Conservation (phyloP, 2,329 filamentous ascomycete species). For the Trichoderma sp. region DNA sequence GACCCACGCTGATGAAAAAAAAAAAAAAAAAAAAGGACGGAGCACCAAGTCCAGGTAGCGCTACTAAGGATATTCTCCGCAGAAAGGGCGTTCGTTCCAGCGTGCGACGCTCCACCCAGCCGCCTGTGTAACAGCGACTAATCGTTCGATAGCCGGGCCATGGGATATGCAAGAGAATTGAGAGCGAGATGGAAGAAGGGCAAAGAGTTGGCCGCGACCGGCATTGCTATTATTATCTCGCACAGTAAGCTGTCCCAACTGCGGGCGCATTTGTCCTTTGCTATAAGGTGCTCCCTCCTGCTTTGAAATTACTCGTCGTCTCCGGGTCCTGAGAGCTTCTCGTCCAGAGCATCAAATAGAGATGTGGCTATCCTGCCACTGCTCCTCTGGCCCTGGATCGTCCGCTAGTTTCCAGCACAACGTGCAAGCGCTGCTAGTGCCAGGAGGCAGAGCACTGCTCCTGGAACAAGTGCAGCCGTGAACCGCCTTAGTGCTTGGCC, state of each 20-base stretch:
- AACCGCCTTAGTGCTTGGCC: constrained; percentile 21
- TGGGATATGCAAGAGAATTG: not conserved
- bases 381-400: constrained; percentile 27
- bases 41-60: constrained; percentile 16
- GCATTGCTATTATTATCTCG: not conserved
- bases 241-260: not conserved
- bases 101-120: not conserved
- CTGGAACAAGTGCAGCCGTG: constrained; percentile 9
- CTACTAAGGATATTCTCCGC: constrained; percentile 28
- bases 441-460: not conserved
- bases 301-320: too few species aligned
- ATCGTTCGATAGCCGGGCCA: constrained; percentile 22
- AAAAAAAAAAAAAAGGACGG: constrained; percentile 19
- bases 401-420: constrained; percentile 22
- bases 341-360: not conserved
- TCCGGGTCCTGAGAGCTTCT: too few species aligned
- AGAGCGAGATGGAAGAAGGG: not conserved
- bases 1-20: constrained; percentile 35
- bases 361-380: constrained; percentile 15
- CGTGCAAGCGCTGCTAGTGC: constrained; percentile 17
- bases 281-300: not conserved
- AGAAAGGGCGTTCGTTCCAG: constrained; percentile 18
- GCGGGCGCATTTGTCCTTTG: not conserved
- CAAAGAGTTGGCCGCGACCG: not conserved
- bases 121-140: constrained; percentile 17